Evolutionary conservation across 345 rosid genomes (phyloP), one percentile per base, ranked within the genome.

Genomic region (Abelmoschus esculentus): DNA sequence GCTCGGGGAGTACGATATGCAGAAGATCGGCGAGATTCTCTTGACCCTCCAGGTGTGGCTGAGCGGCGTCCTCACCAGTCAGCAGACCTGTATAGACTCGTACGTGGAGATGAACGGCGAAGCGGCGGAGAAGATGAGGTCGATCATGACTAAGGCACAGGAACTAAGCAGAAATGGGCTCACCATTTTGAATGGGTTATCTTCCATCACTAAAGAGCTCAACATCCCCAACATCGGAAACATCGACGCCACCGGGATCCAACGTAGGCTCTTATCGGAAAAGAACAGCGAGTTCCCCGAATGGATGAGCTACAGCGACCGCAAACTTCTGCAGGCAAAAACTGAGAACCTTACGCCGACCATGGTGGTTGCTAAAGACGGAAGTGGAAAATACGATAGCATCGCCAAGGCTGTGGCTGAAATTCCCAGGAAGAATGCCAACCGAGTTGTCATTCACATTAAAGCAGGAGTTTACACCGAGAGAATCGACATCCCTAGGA

Each of bases 391-490:
- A 38, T 89, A 70, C 60, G 86, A 71, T 66, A 85, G 86, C 15
- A 80, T 93, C 61, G n/a, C 40, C 0, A 87, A 83, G 11, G 93
- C 97, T 6, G 49, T 93, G 15, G 62, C 46, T 0, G 72, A 61
- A 0, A 74, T 89, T 3, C 97, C 96, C 0, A 47, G 28, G 71
- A 60, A 71, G 4, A 74, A 77, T 36, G 60, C 28, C 4, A 31
- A 31, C 22, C 76, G 84, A 13, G 87, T 89, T 63, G 76, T 89
- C 14, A 72, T 93, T 32, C 53, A 90, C 73, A 78, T 93, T 52
- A 90, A 89, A 84, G 76, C 38, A 42, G 98, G 98, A 70, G 71
- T 84, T 32, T 93, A 93, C 73, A 64, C 69, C 4, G 98, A 93
- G 77, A 69, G 69, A 50, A 83, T 93, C 15, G n/a, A 10, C 0